phyloP scores from a whole-genome alignment of 805 yeast genomes.

The Kluyveromyces dobzhanskii region DNA sequence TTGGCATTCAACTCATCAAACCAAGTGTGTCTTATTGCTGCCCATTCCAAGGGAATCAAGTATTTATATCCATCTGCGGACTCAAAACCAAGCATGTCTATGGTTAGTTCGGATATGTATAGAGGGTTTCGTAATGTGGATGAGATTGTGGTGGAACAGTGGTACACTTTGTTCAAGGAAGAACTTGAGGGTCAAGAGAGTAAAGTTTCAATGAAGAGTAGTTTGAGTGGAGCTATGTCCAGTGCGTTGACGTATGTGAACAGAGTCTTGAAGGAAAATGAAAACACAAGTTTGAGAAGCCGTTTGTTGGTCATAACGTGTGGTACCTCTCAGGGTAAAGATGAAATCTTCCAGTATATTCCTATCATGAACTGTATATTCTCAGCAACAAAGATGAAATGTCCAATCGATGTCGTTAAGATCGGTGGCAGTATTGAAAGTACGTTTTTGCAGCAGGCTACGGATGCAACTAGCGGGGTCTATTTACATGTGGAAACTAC shows the following conservation, averaged over 20 bases:
- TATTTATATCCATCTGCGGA: constrained; percentile 54
- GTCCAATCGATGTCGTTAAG: constrained; percentile 87
- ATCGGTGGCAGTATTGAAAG: constrained; percentile 44
- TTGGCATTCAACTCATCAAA: constrained; percentile 77
- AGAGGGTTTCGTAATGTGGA: constrained; percentile 77
- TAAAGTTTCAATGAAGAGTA: constrained; percentile 30
- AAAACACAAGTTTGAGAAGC: constrained; percentile 43
- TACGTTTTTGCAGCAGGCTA: constrained; percentile 88
- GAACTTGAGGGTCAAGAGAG: constrained; percentile 16
- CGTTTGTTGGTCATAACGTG: constrained; percentile 47
- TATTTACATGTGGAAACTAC: constrained; percentile 64
- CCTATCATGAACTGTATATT: constrained; percentile 93
- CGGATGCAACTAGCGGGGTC: constrained; percentile 90
- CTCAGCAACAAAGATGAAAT: constrained; percentile 87
- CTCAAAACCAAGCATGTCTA: constrained; percentile 12
- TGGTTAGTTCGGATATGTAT: constrained; percentile 60
- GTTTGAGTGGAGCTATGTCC: constrained; percentile 72
- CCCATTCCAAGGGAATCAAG: constrained; percentile 60
- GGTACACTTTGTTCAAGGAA: constrained; percentile 39
- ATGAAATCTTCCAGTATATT: constrained; percentile 73
- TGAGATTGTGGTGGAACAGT: constrained; percentile 54
- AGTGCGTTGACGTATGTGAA: constrained; percentile 76
- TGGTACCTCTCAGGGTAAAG: constrained; percentile 52
- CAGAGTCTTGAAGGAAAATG: constrained; percentile 46
- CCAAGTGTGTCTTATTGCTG: constrained; percentile 71